Conservation (phyloP, 768 basidiomycete genomes). For the Suillus fuscotomentosus region DNA sequence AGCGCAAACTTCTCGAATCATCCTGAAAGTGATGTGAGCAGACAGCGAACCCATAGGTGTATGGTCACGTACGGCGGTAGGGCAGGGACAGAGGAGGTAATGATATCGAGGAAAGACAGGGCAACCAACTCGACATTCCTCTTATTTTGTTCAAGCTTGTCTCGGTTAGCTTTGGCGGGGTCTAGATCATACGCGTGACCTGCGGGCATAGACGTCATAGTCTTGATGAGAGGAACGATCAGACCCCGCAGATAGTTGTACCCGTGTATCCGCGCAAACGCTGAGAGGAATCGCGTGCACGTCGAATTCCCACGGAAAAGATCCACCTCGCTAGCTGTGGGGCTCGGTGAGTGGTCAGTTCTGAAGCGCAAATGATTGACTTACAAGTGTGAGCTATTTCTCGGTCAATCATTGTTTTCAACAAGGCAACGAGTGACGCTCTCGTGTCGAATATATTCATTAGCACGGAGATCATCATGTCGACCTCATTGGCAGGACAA, state of each 20-base stretch:
- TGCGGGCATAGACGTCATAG: conserved; percentile 68
- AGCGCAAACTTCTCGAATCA: conserved; percentile 84
- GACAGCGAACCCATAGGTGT: neutral
- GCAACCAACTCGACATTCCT: conserved; percentile 73
- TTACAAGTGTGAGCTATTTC: conserved; percentile 79
- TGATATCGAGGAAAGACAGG: conserved; percentile 70
- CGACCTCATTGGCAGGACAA: conserved; percentile 76
- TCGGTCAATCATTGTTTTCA: conserved; percentile 83
- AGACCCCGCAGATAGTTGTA: conserved; percentile 87
- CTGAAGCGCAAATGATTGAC: conserved; percentile 6
- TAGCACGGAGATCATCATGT: conserved; percentile 81
- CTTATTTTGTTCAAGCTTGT: conserved; percentile 66
- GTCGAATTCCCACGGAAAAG: conserved; percentile 88
- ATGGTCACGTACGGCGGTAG: conserved; percentile 65
- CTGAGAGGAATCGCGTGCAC: conserved; percentile 82
- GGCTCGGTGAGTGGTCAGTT: conserved; percentile 6
- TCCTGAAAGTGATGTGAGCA: conserved; percentile 41
- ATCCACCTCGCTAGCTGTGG: conserved; percentile 71
- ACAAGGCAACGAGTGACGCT: conserved; percentile 63
- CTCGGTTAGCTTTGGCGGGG: conserved; percentile 54
- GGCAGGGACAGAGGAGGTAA: conserved; percentile 64
- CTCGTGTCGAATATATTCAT: conserved; percentile 85
- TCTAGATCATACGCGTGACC: conserved; percentile 81
- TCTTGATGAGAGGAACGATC: conserved; percentile 72
- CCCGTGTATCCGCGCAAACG: conserved; percentile 86